Evolutionary conservation across 768 basidiomycete genomes (phyloP).

Genomic region (Russula sp.): DNA sequence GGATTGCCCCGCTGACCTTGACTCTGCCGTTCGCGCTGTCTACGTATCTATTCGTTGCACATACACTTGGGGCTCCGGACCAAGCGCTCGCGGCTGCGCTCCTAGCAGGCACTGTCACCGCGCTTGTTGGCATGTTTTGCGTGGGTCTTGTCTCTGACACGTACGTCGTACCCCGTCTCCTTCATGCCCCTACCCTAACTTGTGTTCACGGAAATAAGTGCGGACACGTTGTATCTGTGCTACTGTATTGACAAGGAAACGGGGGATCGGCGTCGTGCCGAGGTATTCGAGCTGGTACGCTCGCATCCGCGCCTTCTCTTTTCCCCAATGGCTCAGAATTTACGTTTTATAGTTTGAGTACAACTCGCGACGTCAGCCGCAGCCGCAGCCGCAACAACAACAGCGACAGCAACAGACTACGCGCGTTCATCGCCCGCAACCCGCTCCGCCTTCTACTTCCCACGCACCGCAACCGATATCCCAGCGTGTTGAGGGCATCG

Average conservation of each 20-base stretch:
- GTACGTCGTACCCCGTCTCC: slow-evolving; percentile 39
- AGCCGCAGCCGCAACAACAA: slow-evolving; percentile 11
- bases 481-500: slow-evolving; percentile 28
- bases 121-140: slow-evolving; percentile 79
- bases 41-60: slow-evolving; percentile 88
- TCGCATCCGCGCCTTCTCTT: slow-evolving; percentile 8
- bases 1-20: slow-evolving; percentile 71
- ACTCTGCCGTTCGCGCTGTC: slow-evolving; percentile 78
- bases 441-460: slow-evolving; percentile 3
- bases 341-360: slow-evolving; percentile 25
- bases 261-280: slow-evolving; percentile 48
- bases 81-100: slow-evolving; percentile 74
- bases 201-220: slow-evolving; percentile 38
- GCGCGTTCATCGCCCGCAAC: slow-evolving; percentile 23
- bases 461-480: slow-evolving; percentile 29
- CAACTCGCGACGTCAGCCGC: slow-evolving; percentile 18
- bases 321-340: background rate
- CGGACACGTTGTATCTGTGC: slow-evolving; percentile 65
- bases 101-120: slow-evolving; percentile 75
- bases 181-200: background rate
- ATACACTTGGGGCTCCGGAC: slow-evolving; percentile 65
- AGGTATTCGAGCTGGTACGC: slow-evolving; percentile 56
- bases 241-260: slow-evolving; percentile 61
- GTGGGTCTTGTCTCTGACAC: slow-evolving; percentile 77
- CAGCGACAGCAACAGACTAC: slow-evolving; percentile 8